Conservation (phyloP, 1,139 yeast genomes). For the Magnusiomyces paraingens region DNA sequence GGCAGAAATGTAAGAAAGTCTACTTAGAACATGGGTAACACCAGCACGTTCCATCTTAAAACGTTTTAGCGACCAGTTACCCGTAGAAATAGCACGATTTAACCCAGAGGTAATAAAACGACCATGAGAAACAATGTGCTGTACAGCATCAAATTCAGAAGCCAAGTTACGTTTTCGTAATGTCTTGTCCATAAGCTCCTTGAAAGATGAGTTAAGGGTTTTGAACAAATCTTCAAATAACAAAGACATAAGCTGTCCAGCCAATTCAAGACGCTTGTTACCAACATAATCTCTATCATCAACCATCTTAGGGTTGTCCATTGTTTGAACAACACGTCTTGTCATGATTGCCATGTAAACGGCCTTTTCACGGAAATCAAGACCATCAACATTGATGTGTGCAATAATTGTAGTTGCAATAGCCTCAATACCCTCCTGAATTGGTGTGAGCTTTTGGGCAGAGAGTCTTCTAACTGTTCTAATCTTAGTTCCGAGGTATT, state of each 20-base stretch:
- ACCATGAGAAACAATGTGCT: slow-evolving; percentile 84
- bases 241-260: slow-evolving; percentile 93
- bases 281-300: slow-evolving; percentile 99
- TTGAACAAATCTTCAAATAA: slow-evolving; percentile 94
- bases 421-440: slow-evolving; percentile 97
- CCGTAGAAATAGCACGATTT: slow-evolving; percentile 95
- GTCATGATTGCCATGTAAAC: slow-evolving; percentile 95
- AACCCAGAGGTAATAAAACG: slow-evolving; percentile 90
- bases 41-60: slow-evolving; percentile 99
- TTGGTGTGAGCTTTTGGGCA: slow-evolving; percentile 67
- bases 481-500: slow-evolving; percentile 83
- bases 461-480: slow-evolving; percentile 85
- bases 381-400: slow-evolving; percentile 77
- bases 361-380: slow-evolving; percentile 91
- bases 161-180: slow-evolving; percentile 91
- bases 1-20: slow-evolving; percentile 89
- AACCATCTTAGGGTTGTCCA: slow-evolving; percentile 89
- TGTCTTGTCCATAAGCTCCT: slow-evolving; percentile 88
- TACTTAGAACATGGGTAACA: slow-evolving; percentile 89
- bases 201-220: slow-evolving; percentile 89
- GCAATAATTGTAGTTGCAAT: slow-evolving; percentile 95
- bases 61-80: slow-evolving; percentile 97
- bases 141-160: slow-evolving; percentile 87
- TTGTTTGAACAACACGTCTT: slow-evolving; percentile 90
- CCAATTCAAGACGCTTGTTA: slow-evolving; percentile 92